phyloP scores from a whole-genome alignment of 2,329 filamentous ascomycete species.

The Aspergillus persii region DNA sequence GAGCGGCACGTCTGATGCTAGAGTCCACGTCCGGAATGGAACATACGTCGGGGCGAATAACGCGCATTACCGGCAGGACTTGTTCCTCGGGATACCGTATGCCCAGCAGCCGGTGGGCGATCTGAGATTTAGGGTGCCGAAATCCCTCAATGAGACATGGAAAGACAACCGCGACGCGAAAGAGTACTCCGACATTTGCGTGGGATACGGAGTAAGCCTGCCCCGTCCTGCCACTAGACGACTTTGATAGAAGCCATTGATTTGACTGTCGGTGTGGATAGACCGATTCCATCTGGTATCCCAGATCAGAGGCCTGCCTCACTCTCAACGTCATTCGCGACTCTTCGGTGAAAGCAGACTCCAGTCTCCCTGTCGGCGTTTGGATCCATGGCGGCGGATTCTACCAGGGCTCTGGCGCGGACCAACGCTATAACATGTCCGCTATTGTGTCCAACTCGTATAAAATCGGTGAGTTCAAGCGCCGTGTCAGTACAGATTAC shows the following conservation, averaged over 20 bases:
- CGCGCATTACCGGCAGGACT: constrained; percentile 47
- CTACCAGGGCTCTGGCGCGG: constrained; percentile 48
- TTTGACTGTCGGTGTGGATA: constrained; percentile 12
- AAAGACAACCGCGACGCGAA: constrained; percentile 42
- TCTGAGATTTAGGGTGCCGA: constrained; percentile 54
- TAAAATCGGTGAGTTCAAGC: constrained; percentile 36
- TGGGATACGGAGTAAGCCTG: constrained; percentile 50
- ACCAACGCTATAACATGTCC: constrained; percentile 62
- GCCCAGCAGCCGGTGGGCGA: constrained; percentile 54
- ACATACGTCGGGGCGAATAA: constrained; percentile 47
- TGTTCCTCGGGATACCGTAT: constrained; percentile 57
- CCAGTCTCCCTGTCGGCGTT: constrained; percentile 54
- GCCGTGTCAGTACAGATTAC: background rate
- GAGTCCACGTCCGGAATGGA: constrained; percentile 44
- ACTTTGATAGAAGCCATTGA: background rate
- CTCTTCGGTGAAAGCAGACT: constrained; percentile 32
- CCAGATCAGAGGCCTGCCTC: constrained; percentile 56
- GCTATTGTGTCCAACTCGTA: constrained; percentile 57
- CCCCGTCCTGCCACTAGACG: background rate
- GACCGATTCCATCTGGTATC: constrained; percentile 38
- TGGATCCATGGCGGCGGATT: constrained; percentile 63
- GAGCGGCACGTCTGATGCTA: constrained; percentile 25
- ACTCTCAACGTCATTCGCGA: constrained; percentile 61
- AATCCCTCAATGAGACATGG: constrained; percentile 50
- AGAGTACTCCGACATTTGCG: constrained; percentile 47